Evolutionary conservation across 768 basidiomycete species (phyloP).

Genomic region (Lanmaoa rubissima): DNA sequence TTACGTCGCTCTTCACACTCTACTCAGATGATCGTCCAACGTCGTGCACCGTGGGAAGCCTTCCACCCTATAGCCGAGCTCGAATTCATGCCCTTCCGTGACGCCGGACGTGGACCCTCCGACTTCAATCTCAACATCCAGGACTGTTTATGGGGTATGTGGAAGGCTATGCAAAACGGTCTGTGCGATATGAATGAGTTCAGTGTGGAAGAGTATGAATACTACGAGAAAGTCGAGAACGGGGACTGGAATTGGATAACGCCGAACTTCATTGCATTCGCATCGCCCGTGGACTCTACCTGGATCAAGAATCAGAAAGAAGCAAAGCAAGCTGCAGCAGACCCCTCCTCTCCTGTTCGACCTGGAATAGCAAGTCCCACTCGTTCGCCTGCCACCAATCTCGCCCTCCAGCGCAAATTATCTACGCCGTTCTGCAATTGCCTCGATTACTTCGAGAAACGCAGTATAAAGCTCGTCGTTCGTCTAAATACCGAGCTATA

Average conservation of each 20-base stretch:
- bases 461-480: slow-evolving; percentile 85
- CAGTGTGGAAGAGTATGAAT: slow-evolving; percentile 89
- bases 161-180: slow-evolving; percentile 88
- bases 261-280: slow-evolving; percentile 90
- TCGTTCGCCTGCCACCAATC: slow-evolving; percentile 36
- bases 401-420: slow-evolving; percentile 74
- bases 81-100: slow-evolving; percentile 94
- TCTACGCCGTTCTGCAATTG: slow-evolving; percentile 85
- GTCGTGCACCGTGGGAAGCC: slow-evolving; percentile 89
- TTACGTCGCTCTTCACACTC: slow-evolving; percentile 19
- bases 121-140: slow-evolving; percentile 94
- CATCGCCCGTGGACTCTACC: slow-evolving; percentile 79
- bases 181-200: slow-evolving; percentile 95
- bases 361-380: slow-evolving; percentile 23
- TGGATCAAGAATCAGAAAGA: slow-evolving; percentile 81
- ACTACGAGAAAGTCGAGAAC: slow-evolving; percentile 93
- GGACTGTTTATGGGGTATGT: slow-evolving; percentile 85
- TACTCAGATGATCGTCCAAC: slow-evolving; percentile 85
- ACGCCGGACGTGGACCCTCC: slow-evolving; percentile 88
- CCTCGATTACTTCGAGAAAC: slow-evolving; percentile 88
- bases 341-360: slow-evolving; percentile 27
- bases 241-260: slow-evolving; percentile 97
- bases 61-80: slow-evolving; percentile 91
- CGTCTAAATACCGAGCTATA: slow-evolving; percentile 93
- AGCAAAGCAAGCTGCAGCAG: slow-evolving; percentile 40